Conservation (phyloP, 331 rosid genomes). For the Rhamnella rubrinervis region DNA sequence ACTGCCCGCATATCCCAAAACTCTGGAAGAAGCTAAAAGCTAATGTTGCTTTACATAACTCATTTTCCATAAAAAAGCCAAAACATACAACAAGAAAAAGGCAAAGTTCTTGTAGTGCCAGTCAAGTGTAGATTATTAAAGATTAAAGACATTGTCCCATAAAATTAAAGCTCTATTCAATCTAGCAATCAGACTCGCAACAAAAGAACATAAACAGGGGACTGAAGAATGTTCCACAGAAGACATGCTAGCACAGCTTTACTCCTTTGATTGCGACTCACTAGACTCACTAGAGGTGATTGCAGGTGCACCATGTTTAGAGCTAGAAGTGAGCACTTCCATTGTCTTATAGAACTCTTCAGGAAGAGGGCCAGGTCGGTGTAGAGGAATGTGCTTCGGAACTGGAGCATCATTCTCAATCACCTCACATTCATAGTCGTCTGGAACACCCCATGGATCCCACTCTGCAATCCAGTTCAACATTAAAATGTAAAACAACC, state of each 20-base stretch:
- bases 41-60: conserved; percentile 1
- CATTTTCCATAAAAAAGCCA: neutral
- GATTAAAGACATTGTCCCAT: conserved; percentile 4
- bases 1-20: neutral
- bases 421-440: conserved; percentile 81
- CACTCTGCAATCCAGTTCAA: conserved; percentile 59
- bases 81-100: neutral
- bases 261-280: conserved; percentile 49
- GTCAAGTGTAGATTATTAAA: conserved; percentile 19
- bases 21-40: neutral
- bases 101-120: neutral
- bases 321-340: conserved; percentile 29
- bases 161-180: conserved; percentile 12
- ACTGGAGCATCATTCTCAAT: conserved; percentile 84
- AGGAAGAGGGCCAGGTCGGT: conserved; percentile 86
- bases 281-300: conserved; percentile 42
- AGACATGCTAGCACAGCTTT: conserved; percentile 13
- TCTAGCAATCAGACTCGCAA: conserved; percentile 21
- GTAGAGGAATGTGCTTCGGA: conserved; percentile 80
- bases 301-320: conserved; percentile 36
- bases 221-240: conserved; percentile 15
- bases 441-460: conserved; percentile 93
- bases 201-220: conserved; percentile 4
- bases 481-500: neutral
- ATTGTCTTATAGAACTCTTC: conserved; percentile 60